These are phyloP conservation scores for Trichoderma sp. DNA, from an alignment of 2,329 filamentous ascomycete species.

Conservation along the genomic window DNA sequence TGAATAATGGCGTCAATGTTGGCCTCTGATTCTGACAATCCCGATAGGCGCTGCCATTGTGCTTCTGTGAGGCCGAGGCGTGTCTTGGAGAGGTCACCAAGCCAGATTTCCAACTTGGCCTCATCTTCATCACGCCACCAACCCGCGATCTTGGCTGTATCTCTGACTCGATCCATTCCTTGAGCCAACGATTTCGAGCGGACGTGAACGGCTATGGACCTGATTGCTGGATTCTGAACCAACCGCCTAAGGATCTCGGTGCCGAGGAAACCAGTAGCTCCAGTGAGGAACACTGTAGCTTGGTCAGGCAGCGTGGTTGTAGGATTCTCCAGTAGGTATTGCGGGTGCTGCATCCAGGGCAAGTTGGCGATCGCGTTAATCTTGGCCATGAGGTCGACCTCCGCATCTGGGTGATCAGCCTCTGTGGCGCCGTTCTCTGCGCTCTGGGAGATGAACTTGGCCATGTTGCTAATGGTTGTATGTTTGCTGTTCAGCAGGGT, in stretches of 20 bases:
- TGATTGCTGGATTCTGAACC: slow-evolving; percentile 2
- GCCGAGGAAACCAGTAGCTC: slow-evolving; percentile 25
- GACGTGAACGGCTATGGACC: slow-evolving; percentile 9
- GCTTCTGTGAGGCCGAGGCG: slow-evolving; percentile 1
- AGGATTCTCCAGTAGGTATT: slow-evolving; percentile 1
- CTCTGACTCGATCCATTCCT: slow-evolving; percentile 12
- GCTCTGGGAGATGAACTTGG: slow-evolving; percentile 28
- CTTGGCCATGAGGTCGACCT: slow-evolving; percentile 16
- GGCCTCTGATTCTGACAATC: neutral
- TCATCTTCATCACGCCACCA: slow-evolving; percentile 19
- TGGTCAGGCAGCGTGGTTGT: slow-evolving; percentile 8
- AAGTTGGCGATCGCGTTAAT: slow-evolving; percentile 4
- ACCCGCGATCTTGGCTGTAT: slow-evolving; percentile 20
- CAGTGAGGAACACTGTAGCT: slow-evolving; percentile 24
- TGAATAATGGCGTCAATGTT: slow-evolving; percentile 67
- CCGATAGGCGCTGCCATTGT: slow-evolving; percentile 12
- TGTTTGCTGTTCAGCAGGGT: slow-evolving; percentile 32
- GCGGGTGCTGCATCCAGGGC: slow-evolving; percentile 1
- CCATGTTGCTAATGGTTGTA: slow-evolving; percentile 30
- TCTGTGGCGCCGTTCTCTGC: neutral
- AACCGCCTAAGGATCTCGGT: slow-evolving; percentile 24
- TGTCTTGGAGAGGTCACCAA: slow-evolving; percentile 6
- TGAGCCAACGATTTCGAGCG: slow-evolving; percentile 16
- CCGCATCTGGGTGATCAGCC: neutral
- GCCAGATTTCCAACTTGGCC: slow-evolving; percentile 19